Conservation (phyloP, 2,329 filamentous ascomycete genomes). For the Colletotrichum sansevieriae region DNA sequence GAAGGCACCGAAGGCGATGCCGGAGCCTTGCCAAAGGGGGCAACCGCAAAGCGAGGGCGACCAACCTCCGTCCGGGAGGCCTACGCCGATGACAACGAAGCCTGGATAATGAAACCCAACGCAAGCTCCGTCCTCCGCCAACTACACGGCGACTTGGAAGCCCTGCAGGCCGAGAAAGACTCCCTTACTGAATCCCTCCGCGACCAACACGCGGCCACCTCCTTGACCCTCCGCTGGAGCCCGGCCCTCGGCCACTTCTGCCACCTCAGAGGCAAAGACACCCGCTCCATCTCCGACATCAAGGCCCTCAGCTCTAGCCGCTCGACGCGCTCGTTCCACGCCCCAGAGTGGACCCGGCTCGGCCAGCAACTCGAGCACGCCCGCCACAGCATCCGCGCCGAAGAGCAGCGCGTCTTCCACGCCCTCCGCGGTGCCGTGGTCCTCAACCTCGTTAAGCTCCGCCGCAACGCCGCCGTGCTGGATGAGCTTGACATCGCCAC, state of each 20-base stretch:
- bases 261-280: constrained; percentile 87
- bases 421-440: constrained; percentile 82
- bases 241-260: constrained; percentile 90
- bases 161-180: constrained; percentile 71
- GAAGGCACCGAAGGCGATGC: constrained; percentile 73
- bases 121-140: constrained; percentile 76
- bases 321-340: constrained; percentile 86
- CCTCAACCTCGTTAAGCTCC: constrained; percentile 83
- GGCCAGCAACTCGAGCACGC: constrained; percentile 84
- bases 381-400: constrained; percentile 81
- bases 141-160: constrained; percentile 77
- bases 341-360: constrained; percentile 85
- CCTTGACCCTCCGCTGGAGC: constrained; percentile 86
- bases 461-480: constrained; percentile 89
- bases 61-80: constrained; percentile 64
- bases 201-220: constrained; percentile 70
- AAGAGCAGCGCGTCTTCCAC: constrained; percentile 86
- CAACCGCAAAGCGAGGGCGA: constrained; percentile 56
- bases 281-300: constrained; percentile 53
- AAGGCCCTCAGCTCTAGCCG: constrained; percentile 83
- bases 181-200: constrained; percentile 73
- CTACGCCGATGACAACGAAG: constrained; percentile 71
- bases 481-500: constrained; percentile 94
- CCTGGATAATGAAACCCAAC: constrained; percentile 74
- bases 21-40: constrained; percentile 66